Percentiles rank a stretch among this genome's conserved stretches.
Evolutionary conservation across 2,329 filamentous ascomycete species (phyloP).

Genomic region (Alternaria rosae): DNA sequence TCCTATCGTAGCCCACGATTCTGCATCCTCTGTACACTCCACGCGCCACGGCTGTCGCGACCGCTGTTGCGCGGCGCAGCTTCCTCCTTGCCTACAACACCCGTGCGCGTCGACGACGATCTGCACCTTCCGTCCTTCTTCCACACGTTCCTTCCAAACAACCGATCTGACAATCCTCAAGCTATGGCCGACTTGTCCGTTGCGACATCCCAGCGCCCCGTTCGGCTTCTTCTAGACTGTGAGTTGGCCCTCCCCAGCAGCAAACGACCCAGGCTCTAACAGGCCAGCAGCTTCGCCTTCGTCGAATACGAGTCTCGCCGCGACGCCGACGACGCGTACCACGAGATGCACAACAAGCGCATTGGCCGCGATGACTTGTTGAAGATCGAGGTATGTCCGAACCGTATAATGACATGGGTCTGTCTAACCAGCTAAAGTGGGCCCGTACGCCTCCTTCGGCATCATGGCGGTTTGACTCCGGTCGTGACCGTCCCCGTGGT

Average conservation of each 20-base stretch:
- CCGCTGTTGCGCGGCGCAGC: slow-evolving; percentile 9
- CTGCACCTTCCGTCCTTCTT: slow-evolving; percentile 21
- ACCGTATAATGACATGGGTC: background rate
- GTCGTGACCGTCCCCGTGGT: slow-evolving; percentile 52
- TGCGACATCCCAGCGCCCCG: slow-evolving; percentile 98
- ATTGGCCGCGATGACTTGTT: slow-evolving; percentile 93
- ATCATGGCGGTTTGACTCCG: slow-evolving; percentile 97
- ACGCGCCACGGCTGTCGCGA: background rate
- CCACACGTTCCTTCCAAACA: slow-evolving; percentile 19
- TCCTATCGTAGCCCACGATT: slow-evolving; percentile 26
- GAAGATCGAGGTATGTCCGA: slow-evolving; percentile 85
- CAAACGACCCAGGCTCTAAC: slow-evolving; percentile 25
- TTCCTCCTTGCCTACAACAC: slow-evolving; percentile 33
- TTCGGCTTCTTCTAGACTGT: slow-evolving; percentile 94
- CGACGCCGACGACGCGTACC: slow-evolving; percentile 97
- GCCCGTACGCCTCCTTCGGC: slow-evolving; percentile 96
- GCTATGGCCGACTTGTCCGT: slow-evolving; percentile 95
- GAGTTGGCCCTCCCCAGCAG: slow-evolving; percentile 58
- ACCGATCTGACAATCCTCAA: slow-evolving; percentile 62
- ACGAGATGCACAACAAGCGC: slow-evolving; percentile 99
- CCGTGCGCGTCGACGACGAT: slow-evolving; percentile 3
- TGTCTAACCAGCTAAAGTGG: slow-evolving; percentile 70
- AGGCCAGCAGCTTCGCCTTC: slow-evolving; percentile 83
- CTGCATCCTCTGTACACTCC: slow-evolving; percentile 13
- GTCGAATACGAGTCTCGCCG: slow-evolving; percentile 99